Base-by-base conservation (phyloP, 345 rosid species). In the Acer saccharum region DNA sequence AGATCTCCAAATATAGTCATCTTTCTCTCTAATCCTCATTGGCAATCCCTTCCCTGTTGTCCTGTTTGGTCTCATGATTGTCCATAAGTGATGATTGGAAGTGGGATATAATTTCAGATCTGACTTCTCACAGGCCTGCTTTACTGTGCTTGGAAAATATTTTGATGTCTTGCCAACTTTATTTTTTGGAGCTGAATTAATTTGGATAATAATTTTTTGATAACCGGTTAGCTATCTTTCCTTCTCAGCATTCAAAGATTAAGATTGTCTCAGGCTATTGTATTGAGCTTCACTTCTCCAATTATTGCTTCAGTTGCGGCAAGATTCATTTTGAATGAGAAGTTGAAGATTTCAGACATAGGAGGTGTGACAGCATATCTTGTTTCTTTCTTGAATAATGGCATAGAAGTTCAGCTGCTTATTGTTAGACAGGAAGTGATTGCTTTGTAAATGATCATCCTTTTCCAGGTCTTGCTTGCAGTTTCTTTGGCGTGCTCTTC, bases 391-490 rank as follows among this genome's bases (percentile, higher is more conserved):
- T 75, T 73, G 54, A 17, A 69, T 79, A 62, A 46, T 65, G 50
- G 11, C 74, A 57, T 73, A 60, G 21, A 25, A 52, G 66, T 60
- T 82, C 65, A n/a, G 48, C 72, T 73, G 23, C 50, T 16, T 29
- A 20, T 10, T 16, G 43, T 76, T 75, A 69, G 10, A 14, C 43
- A 29, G 76, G 55, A 71, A 68, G n/a, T 84, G 69, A 72, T 27
- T 82, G 73, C 60, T 71, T 77, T 72, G 16, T 78, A 85, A 25
- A 71, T 68, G 64, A 69, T 54, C 13, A 17, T 72, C 68, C 29
- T 83, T 81, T 83, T 83, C 65, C 86, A 95, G 98, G 98, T 80
- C 92, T 95, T 85, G 95, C 93, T 78, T 93, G 95, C 88, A 93
- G 97, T 80, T 91, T 90, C 87, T 88, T 90, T 69, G 98, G 98